Evolutionary conservation across 2,329 filamentous ascomycete genomes (phyloP).

Genomic region (Colletotrichum lindemuthianum): DNA sequence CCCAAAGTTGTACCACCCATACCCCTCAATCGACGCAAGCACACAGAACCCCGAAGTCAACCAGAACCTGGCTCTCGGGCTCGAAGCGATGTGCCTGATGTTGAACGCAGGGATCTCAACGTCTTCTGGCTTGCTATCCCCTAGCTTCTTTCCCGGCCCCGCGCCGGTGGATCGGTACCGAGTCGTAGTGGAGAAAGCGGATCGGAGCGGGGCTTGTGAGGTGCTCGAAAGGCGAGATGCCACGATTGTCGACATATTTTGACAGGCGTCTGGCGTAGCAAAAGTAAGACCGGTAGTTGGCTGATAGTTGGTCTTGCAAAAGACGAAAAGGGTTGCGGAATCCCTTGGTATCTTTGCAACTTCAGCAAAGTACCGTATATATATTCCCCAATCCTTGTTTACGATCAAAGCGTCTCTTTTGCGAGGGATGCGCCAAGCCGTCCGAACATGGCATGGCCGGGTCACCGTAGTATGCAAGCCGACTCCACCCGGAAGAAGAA

Average conservation of each 20-base stretch:
- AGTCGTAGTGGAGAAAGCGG: constrained; percentile 30
- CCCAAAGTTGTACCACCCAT: constrained; percentile 38
- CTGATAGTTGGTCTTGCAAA: too few relatives aligned
- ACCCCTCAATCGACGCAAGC: constrained; percentile 35
- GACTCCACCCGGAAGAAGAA: not conserved
- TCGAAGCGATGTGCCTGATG: constrained; percentile 37
- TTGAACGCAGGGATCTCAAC: constrained; percentile 38
- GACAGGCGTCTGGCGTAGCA: too few relatives aligned
- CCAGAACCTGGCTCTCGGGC: constrained; percentile 35
- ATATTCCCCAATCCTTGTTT: not conserved
- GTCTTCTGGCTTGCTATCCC: constrained; percentile 16
- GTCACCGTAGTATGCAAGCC: not conserved
- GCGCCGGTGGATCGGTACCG: not conserved
- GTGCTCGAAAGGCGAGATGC: constrained; percentile 4
- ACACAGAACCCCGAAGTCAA: constrained; percentile 34
- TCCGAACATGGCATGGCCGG: constrained; percentile 1
- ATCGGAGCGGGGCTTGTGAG: constrained; percentile 4
- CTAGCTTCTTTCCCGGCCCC: constrained; percentile 2
- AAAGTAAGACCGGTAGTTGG: too few relatives aligned
- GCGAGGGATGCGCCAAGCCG: constrained; percentile 20
- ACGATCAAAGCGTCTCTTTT: constrained; percentile 13
- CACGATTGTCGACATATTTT: constrained; percentile 10
- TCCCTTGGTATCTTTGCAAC: not conserved
- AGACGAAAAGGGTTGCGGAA: too few relatives aligned
- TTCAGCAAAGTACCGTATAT: not conserved